phyloP scores from a whole-genome alignment of 148 eudicot species.

The Camellia granthamiana region DNA sequence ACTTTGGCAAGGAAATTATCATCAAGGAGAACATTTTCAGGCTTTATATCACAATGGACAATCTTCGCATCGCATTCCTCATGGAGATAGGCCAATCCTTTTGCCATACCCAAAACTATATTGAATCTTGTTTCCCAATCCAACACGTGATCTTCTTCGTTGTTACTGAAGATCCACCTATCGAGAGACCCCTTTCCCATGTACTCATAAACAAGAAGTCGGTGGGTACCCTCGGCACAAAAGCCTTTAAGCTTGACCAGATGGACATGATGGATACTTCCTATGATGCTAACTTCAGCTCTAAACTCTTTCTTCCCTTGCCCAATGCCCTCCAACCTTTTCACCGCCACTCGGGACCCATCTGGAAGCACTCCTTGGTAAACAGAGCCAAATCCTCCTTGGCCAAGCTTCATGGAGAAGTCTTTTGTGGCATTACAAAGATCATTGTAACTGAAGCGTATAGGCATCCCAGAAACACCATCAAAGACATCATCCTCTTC shows the following conservation, averaged over 20 bases:
- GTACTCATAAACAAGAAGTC: too few relatives aligned
- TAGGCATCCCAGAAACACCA: slow-evolving; percentile 17
- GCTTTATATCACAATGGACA: slow-evolving; percentile 23
- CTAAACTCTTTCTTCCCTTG: too few relatives aligned
- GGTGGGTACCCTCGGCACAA: too few relatives aligned
- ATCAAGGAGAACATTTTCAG: slow-evolving; percentile 24
- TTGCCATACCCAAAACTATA: too few relatives aligned
- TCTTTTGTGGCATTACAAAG: slow-evolving; percentile 20
- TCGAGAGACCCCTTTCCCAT: too few relatives aligned
- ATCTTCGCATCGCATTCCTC: slow-evolving; percentile 6
- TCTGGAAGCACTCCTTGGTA: slow-evolving; percentile 19
- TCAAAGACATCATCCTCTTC: slow-evolving; percentile 21
- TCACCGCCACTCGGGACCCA: too few relatives aligned
- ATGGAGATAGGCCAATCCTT: too few relatives aligned
- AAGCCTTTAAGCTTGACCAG: too few relatives aligned
- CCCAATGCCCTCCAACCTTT: background rate
- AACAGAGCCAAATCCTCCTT: background rate
- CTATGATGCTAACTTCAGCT: too few relatives aligned
- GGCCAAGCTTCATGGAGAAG: slow-evolving; percentile 23
- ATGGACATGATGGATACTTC: too few relatives aligned
- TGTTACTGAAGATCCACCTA: slow-evolving; percentile 22
- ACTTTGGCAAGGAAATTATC: slow-evolving; percentile 20
- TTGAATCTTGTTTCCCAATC: slow-evolving; percentile 18
- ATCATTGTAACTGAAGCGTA: slow-evolving; percentile 20
- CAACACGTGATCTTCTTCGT: slow-evolving; percentile 1